Base-by-base conservation (phyloP, 164 flowering plant genomes). In the Vitis labrusca region DNA sequence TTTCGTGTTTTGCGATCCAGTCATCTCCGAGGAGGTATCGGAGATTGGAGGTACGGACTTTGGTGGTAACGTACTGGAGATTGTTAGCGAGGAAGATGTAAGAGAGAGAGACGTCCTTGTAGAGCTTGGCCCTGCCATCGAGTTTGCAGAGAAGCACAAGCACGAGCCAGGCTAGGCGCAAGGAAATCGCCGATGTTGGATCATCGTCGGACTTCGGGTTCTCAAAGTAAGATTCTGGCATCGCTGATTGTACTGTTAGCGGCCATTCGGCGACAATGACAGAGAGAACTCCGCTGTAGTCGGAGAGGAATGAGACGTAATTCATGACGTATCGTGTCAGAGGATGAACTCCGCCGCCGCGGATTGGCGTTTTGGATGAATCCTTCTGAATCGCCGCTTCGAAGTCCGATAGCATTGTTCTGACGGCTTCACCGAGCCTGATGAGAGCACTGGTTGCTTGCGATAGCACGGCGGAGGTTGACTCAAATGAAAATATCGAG, bases 311-410 rank as follows among this genome's bases (percentile, higher is more conserved):
- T 9, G 79, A 47, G 16, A 89, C 29, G 80, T 82, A 89, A 65
- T 84, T 86, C 91, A 87, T 89, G 47, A 87, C 91, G 70, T 87
- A 84, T 23, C 88, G 87, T 0, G 90, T 85, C 2, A 89, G 77
- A 0, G 90, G 91, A 65, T 89, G 94, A 32, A 82, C 63, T 4
- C 82, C 90, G 6, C 91, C 91, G 19, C 90, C 88, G 12, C 74
- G 80, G 14, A 84, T 69, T 8, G 83, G 64, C 1, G 82, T 9
- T 50, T 78, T 83, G 0, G 88, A 80, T 8, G 72, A 12, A 49
- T 86, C 89, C 73, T 87, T 87, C 65, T 82, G 83, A n/a, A 89
- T 82, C 11, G 86, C 83, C 9, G 80, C 12, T 53, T 89, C 91
- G 76, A 89, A 89, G 4, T 85, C 88, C 5, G 80, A 14, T 5